Evolutionary conservation across 768 basidiomycete species (phyloP).

Genomic region (Pulveroboletus sp.): DNA sequence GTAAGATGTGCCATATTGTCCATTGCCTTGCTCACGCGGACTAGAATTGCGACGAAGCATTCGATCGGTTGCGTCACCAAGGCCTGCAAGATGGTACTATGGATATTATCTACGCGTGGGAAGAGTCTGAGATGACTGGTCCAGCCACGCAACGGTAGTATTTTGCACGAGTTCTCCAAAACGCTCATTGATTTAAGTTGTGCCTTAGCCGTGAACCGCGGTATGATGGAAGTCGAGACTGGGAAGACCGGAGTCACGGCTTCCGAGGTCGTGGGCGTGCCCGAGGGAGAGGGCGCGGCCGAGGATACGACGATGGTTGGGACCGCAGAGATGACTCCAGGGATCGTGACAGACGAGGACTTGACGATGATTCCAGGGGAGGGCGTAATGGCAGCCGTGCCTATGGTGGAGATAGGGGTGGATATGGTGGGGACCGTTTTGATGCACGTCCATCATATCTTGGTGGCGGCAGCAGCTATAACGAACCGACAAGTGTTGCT

Average conservation of each 20-base stretch:
- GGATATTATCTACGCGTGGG: constrained; percentile 86
- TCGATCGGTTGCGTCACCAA: constrained; percentile 75
- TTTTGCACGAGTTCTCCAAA: neutral
- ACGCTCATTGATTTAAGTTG: constrained; percentile 3
- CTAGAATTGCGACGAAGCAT: constrained; percentile 74
- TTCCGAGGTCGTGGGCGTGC: constrained; percentile 36
- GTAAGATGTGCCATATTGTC: constrained; percentile 33
- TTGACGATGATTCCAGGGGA: constrained; percentile 35
- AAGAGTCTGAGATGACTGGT: constrained; percentile 52
- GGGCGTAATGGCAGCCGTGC: constrained; percentile 37
- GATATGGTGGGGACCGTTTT: constrained; percentile 43
- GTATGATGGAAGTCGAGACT: constrained; percentile 42
- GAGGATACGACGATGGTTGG: constrained; percentile 37
- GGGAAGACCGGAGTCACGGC: constrained; percentile 40
- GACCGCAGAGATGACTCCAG: constrained; percentile 42
- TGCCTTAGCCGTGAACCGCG: constrained; percentile 25
- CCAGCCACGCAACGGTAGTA: constrained; percentile 41
- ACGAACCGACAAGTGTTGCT: constrained; percentile 22
- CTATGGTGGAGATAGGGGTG: constrained; percentile 36
- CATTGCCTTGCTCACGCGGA: constrained; percentile 6
- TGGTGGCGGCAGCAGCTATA: constrained; percentile 16
- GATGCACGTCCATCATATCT: constrained; percentile 37
- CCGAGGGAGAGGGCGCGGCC: constrained; percentile 40
- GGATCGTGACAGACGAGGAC: constrained; percentile 33
- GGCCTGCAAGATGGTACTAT: constrained; percentile 80